Base-by-base conservation (phyloP, 1,284 basidiomycete genomes). In the Pseudomicrostroma phylloplanum region DNA sequence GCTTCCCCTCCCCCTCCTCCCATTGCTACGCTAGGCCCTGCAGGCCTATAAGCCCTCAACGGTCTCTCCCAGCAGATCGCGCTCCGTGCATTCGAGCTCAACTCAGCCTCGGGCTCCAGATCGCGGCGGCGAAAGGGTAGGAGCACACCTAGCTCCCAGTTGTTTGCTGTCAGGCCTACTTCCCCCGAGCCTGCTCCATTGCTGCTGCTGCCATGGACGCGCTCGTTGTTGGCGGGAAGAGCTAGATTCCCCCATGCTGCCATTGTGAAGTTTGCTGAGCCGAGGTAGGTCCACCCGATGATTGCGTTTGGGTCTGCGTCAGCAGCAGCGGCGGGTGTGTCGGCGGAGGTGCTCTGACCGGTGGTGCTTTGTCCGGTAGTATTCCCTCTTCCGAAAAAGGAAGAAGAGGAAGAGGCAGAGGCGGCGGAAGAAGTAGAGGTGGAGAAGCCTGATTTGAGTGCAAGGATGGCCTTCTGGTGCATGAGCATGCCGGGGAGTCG, bases 131-230 rank as follows among this genome's bases (percentile, higher is more conserved):
- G 60, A 26, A 76, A 55, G 1, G 75, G 74, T 36, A 77, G 39
- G 30, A 73, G 65, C 2, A 76, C 65, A 1, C 75, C 75, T 62
- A 77, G 65, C 59, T 77, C 75, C 75, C 75, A 77, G 57, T 77
- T 77, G 41, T 55, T 39, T 2, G 36, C 43, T 15, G 21, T 46
- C 57, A 59, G 0, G 65, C 63, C 4, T 67, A 72, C 1, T 66
- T 65, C 19, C 56, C 58, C 1, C 36, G 60, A 0, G 30, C 40
- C 1, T 46, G 62, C 67, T 7, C 75, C 72, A 17, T 57, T 51
- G 15, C 49, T 36, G 36, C 26, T 15, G 51, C 55, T 36, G 30
- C 30, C 30, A 9, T 36, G 30, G 15, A 36, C 12, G 43, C 43
- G 15, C 17, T 17, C 21, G 43, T 17, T n/a, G 43, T 17, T n/a